Conservation (phyloP, 495 filamentous ascomycete species). For the Parachaetomium inaequale region DNA sequence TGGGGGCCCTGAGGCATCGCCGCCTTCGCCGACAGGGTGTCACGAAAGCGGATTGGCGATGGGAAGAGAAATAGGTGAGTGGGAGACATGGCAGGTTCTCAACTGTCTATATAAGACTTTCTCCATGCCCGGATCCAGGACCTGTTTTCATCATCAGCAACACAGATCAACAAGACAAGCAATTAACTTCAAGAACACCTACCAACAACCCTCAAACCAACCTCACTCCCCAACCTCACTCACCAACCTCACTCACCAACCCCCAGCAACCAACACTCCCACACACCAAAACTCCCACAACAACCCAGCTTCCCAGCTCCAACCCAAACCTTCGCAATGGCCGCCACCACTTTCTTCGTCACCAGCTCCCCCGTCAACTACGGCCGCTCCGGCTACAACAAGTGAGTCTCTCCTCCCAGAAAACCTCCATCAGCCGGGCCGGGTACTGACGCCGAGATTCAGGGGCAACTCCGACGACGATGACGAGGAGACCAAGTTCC, state of each 20-base stretch:
- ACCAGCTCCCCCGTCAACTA: constrained; percentile 56
- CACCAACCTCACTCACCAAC: constrained; percentile 4
- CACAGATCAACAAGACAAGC: constrained; percentile 20
- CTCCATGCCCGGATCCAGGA: constrained; percentile 17
- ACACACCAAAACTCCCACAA: constrained; percentile 8
- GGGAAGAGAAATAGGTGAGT: background rate
- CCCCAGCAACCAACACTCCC: constrained; percentile 7
- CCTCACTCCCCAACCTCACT: background rate
- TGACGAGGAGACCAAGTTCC: constrained; percentile 35
- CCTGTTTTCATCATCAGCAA: constrained; percentile 34
- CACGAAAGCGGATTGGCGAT: constrained; percentile 5
- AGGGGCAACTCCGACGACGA: constrained; percentile 41
- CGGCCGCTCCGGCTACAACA: constrained; percentile 51
- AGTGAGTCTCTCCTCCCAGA: constrained; percentile 21
- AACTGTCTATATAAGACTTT: constrained; percentile 33
- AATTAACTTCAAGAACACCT: constrained; percentile 10
- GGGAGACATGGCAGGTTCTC: background rate
- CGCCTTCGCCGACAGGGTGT: constrained; percentile 16
- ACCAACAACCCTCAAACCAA: constrained; percentile 8
- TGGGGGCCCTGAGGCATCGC: constrained; percentile 15
- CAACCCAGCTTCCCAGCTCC: constrained; percentile 15
- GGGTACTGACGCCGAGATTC: constrained; percentile 19
- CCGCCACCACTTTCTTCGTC: constrained; percentile 34
- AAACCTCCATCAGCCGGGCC: background rate
- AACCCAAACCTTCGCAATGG: constrained; percentile 37